These are phyloP conservation scores for Paramecium pentaurelia DNA, from an alignment of 73 alveolate genomes.

Conservation along the genomic window DNA sequence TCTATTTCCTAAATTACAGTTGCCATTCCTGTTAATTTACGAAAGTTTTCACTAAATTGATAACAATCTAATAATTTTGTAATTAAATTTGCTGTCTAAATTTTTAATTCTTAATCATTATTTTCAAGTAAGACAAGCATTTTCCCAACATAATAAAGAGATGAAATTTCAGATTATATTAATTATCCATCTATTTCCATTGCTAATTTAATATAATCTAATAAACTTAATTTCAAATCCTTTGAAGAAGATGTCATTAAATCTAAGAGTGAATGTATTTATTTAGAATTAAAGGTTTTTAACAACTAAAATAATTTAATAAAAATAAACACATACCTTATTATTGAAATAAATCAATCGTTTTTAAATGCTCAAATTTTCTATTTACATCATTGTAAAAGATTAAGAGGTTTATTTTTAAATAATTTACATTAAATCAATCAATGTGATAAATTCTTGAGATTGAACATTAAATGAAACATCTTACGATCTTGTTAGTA, in stretches of 20 bases:
- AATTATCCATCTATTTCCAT: not conserved
- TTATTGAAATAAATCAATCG: not conserved
- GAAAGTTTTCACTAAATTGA: slow-evolving; percentile 21
- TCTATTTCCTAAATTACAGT: slow-evolving; percentile 30
- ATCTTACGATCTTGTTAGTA: not conserved
- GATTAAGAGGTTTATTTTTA: not conserved
- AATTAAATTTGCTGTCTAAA: not conserved
- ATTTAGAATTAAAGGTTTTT: not conserved
- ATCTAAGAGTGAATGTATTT: not conserved
- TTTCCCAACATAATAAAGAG: not conserved
- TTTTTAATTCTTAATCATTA: not conserved
- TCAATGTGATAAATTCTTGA: not conserved
- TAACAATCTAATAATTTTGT: not conserved
- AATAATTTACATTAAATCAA: not conserved
- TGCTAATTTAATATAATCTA: not conserved
- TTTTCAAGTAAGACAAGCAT: not conserved
- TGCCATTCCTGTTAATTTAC: slow-evolving; percentile 45
- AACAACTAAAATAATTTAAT: not conserved
- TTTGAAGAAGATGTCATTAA: not conserved
- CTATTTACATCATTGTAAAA: not conserved
- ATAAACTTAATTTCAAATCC: not conserved
- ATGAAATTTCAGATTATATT: not conserved
- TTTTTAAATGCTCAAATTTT: not conserved
- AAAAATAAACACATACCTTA: not conserved
- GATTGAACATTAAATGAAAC: not conserved